Base-by-base conservation (phyloP, 2,329 filamentous ascomycete species). In the Trichophyton equinum region DNA sequence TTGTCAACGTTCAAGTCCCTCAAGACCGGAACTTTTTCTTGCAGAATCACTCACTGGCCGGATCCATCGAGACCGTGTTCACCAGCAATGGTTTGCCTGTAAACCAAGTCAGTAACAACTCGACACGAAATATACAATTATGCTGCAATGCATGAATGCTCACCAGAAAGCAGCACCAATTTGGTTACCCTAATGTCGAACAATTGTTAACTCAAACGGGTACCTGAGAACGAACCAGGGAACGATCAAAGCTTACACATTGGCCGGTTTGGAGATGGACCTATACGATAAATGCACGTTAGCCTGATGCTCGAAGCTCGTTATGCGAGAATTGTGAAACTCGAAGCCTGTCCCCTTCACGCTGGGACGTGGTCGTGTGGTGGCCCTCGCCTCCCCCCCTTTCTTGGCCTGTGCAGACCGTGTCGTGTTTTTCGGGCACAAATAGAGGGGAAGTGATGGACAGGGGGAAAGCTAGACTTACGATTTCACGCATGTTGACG, bases 201-300 rank as follows among this genome's bases (percentile, higher is more conserved):
- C 57, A 62, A 49, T 63, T 64, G 66, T 64, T 62, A 73, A 81
- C 22, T 64, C 68, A 62, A 38, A 66, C 66, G 62, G 60, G 63
- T 25, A 30, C 57, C 55, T 57, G 60, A 61, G 60, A 58, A 42
- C 40, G 62, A 56, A 64, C 55, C 62, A 59, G 57, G 42, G 44
- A 59, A 20, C 47, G 51, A 57, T 62, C 55, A 64, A 63, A 64
- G 84, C 86, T 81, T 85, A 96, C 92, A 83, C 94, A 97, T 86
- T 99, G 94, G 79, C 94, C 94, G 84, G 94, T 99, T 83, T 99
- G 94, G 73, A 99, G 91, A 81, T 99, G 94, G 81, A 97, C 92
- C 92, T 97, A 75, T 82, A 44, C 46, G 74, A 73, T 69, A 70
- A 63, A 61, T 56, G 25, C 55, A 44, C 36, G 55, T 57, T 57